These are phyloP conservation scores for Chlorella variabilis DNA, from an alignment of 163 green algal genomes.

Conservation along the genomic window DNA sequence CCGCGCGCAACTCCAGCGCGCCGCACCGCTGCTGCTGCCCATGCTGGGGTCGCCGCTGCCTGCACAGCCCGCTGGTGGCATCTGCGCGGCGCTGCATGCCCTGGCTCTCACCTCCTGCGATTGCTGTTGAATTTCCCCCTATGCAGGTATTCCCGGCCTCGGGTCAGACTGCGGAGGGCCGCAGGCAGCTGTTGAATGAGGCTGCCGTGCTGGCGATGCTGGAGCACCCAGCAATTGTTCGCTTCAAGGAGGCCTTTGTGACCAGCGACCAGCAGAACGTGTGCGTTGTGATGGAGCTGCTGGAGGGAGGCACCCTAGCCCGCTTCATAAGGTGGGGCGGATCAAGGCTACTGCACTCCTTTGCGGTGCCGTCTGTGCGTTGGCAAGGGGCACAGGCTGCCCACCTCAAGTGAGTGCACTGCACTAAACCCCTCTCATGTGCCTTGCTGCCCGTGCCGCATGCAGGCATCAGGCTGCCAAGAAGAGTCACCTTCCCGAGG, in stretches of 20 bases:
- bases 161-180: background rate
- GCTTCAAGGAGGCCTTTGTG: background rate
- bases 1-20: too few species aligned
- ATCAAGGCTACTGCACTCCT: background rate
- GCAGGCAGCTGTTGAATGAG: background rate
- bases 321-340: background rate
- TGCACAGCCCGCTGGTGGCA: too few species aligned
- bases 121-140: too few species aligned
- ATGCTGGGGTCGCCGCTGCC: too few species aligned
- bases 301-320: background rate
- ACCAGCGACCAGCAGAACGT: background rate
- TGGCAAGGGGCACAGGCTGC: too few species aligned
- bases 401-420: too few species aligned
- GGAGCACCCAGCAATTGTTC: background rate
- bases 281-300: constrained; percentile 12
- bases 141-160: background rate
- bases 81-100: too few species aligned
- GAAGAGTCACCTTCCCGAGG: background rate
- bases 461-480: background rate
- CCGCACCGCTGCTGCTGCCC: too few species aligned
- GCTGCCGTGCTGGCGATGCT: background rate
- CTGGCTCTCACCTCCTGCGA: too few species aligned
- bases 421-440: too few species aligned
- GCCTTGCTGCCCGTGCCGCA: background rate
- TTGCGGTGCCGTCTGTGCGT: too few species aligned